Evolutionary conservation across 2,329 filamentous ascomycete species (phyloP).

Genomic region (Aureobasidium sp.): DNA sequence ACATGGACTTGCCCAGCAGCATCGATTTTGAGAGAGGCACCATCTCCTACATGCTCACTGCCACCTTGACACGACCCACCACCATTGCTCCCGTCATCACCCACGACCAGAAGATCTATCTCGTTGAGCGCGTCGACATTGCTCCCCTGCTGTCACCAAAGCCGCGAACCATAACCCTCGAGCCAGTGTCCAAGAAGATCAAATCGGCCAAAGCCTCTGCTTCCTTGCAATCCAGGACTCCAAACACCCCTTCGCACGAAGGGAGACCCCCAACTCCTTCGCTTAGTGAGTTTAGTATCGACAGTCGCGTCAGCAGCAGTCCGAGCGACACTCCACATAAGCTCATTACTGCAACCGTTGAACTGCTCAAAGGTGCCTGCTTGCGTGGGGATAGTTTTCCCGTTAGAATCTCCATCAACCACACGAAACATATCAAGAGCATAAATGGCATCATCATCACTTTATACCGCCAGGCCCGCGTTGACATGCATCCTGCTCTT

Average conservation of each 20-base stretch:
- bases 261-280: conserved; percentile 1
- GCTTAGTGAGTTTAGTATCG: conserved; percentile 40
- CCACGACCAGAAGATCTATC: conserved; percentile 72
- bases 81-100: conserved; percentile 73
- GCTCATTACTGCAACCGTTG: conserved; percentile 79
- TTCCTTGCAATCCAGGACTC: conserved; percentile 17
- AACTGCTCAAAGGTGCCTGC: conserved; percentile 74
- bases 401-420: conserved; percentile 73
- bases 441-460: conserved; percentile 90
- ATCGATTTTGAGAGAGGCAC: conserved; percentile 97
- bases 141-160: conserved; percentile 66
- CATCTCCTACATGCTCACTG: conserved; percentile 83
- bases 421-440: conserved; percentile 84
- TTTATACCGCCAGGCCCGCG: conserved; percentile 80
- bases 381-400: conserved; percentile 78
- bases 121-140: conserved; percentile 80
- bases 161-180: conserved; percentile 75
- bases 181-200: conserved; percentile 69
- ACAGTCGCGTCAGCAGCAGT: conserved; percentile 54
- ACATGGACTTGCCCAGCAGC: conserved; percentile 72
- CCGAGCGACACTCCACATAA: conserved; percentile 57
- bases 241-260: conserved; percentile 19
- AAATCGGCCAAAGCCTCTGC: conserved; percentile 47
- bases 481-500: conserved; percentile 68
- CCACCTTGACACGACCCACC: conserved; percentile 82